Percentiles rank a stretch among this genome's conserved stretches.
Conservation (phyloP, 2,329 filamentous ascomycete genomes). For the Fusarium tuaranense region DNA sequence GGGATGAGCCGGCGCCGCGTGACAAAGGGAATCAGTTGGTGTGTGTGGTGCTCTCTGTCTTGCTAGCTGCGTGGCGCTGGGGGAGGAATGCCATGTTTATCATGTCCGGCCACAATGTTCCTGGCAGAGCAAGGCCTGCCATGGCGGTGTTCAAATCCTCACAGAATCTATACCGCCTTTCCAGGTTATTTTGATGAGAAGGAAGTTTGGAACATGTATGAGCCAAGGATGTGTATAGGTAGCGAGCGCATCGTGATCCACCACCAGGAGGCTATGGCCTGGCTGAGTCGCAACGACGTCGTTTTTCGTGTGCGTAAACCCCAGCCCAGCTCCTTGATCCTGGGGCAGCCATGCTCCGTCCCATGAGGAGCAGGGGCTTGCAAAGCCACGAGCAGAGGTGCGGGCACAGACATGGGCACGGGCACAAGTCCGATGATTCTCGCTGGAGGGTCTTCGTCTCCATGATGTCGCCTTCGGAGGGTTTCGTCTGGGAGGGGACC, state of each 20-base stretch:
- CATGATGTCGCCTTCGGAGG: slow-evolving; percentile 22
- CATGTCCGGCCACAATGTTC: not conserved
- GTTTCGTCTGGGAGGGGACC: slow-evolving; percentile 9
- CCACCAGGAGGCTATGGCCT: not conserved
- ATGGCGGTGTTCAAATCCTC: not conserved
- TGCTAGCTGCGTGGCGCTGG: slow-evolving; percentile 4
- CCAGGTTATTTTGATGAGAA: not conserved
- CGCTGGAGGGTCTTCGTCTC: slow-evolving; percentile 8
- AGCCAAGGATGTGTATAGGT: not conserved
- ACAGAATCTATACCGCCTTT: not conserved
- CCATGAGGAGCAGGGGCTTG: slow-evolving; percentile 12
- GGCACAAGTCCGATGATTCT: slow-evolving; percentile 4
- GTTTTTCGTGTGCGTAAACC: not conserved
- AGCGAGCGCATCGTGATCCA: slow-evolving; percentile 9
- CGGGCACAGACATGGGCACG: slow-evolving; percentile 11
- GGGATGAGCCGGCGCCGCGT: slow-evolving; percentile 37
- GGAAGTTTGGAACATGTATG: not conserved
- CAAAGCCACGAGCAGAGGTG: slow-evolving; percentile 8
- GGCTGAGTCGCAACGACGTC: not conserved
- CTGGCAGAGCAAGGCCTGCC: not conserved
- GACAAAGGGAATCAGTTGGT: not conserved
- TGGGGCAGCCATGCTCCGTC: slow-evolving; percentile 24
- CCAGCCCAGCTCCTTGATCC: slow-evolving; percentile 23
- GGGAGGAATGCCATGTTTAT: not conserved
- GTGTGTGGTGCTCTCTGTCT: slow-evolving; percentile 1